Conservation (phyloP, 352 stramenopile species). For the Phytophthora tubulina region DNA sequence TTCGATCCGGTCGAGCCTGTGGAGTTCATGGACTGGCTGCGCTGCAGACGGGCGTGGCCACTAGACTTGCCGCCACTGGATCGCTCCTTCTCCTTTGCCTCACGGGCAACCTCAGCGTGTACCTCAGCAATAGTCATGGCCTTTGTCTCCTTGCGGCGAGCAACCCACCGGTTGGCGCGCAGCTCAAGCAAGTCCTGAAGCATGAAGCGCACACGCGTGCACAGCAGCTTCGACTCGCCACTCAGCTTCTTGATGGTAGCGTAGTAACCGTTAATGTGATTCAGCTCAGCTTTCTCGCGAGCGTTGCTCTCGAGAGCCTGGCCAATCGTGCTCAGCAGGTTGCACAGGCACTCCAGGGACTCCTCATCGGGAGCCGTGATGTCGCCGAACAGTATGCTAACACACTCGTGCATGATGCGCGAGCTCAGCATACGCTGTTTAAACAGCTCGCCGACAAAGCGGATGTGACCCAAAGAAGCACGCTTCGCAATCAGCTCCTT, state of each 20-base stretch:
- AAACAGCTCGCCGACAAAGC: slow-evolving; percentile 97
- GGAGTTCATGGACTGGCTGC: slow-evolving; percentile 71
- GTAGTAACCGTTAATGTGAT: slow-evolving; percentile 82
- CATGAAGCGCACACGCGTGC: slow-evolving; percentile 87
- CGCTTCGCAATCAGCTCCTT: slow-evolving; percentile 88
- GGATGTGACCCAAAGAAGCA: slow-evolving; percentile 92
- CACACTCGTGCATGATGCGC: slow-evolving; percentile 95
- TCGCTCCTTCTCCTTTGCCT: slow-evolving; percentile 77
- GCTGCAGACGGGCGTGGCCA: slow-evolving; percentile 56
- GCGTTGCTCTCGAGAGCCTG: slow-evolving; percentile 83
- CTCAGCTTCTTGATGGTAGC: slow-evolving; percentile 73
- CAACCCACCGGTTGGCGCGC: slow-evolving; percentile 80
- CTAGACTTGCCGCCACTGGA: slow-evolving; percentile 42
- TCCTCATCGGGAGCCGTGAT: slow-evolving; percentile 92
- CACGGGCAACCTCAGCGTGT: slow-evolving; percentile 75
- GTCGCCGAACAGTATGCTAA: slow-evolving; percentile 84
- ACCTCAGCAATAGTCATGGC: slow-evolving; percentile 88
- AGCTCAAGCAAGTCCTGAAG: slow-evolving; percentile 83
- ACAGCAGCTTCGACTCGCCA: slow-evolving; percentile 70
- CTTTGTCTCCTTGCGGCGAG: slow-evolving; percentile 83
- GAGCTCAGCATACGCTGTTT: slow-evolving; percentile 95
- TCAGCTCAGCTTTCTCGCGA: slow-evolving; percentile 57
- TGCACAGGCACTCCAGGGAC: slow-evolving; percentile 95
- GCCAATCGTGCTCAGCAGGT: slow-evolving; percentile 95
- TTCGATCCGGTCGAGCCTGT: slow-evolving; percentile 40